Conservation (phyloP, 2,329 filamentous ascomycete genomes). For the Pseudocercospora vitis region DNA sequence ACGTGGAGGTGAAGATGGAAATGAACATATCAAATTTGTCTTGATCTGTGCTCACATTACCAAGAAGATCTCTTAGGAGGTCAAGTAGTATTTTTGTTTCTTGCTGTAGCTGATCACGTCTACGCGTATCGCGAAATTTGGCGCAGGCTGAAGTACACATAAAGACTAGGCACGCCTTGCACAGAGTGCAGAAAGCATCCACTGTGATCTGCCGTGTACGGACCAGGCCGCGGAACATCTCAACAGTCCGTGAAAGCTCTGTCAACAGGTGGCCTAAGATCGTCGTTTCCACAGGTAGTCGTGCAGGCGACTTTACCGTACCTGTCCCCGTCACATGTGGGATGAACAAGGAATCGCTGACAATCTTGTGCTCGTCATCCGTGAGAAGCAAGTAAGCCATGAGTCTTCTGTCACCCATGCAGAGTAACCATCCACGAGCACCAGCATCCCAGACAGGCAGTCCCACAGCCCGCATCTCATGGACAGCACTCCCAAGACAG, state of each 20-base stretch:
- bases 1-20: constrained; percentile 36
- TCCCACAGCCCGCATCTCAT: constrained; percentile 26
- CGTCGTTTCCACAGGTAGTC: constrained; percentile 22
- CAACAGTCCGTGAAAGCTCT: constrained; percentile 28
- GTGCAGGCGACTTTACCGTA: constrained; percentile 11
- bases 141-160: constrained; percentile 35
- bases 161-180: constrained; percentile 23
- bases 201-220: constrained; percentile 14
- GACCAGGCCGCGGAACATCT: constrained; percentile 12
- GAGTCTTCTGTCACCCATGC: constrained; percentile 43
- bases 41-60: constrained; percentile 42
- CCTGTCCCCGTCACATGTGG: neutral
- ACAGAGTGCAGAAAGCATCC: constrained; percentile 29
- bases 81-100: constrained; percentile 32
- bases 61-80: constrained; percentile 39
- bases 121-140: constrained; percentile 31
- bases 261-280: constrained; percentile 27
- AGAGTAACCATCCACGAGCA: constrained; percentile 47
- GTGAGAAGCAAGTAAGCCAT: constrained; percentile 53
- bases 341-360: constrained; percentile 10
- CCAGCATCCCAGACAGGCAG: constrained; percentile 44
- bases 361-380: constrained; percentile 3
- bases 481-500: constrained; percentile 60
- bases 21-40: constrained; percentile 47
- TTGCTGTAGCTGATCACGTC: constrained; percentile 32